Evolutionary conservation across 768 basidiomycete genomes (phyloP).

Genomic region (Naganishia randhawae): DNA sequence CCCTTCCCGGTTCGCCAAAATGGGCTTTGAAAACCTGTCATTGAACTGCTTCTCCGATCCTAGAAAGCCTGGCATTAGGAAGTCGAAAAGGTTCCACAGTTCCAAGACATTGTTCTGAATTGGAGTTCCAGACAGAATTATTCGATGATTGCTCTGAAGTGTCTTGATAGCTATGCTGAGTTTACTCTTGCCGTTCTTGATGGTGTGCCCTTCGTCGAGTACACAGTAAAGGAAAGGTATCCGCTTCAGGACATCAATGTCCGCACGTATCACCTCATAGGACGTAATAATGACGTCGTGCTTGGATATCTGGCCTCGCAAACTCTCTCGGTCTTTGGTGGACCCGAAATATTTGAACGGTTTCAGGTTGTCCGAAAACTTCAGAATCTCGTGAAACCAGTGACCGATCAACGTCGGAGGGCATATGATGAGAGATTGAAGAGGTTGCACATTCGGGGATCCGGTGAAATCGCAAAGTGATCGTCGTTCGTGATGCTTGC

Average conservation of each 20-base stretch:
- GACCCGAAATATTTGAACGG: slow-evolving; percentile 87
- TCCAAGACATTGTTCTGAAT: slow-evolving; percentile 99
- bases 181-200: slow-evolving; percentile 98
- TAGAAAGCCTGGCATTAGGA: slow-evolving; percentile 97
- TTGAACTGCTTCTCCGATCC: slow-evolving; percentile 94
- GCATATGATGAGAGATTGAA: slow-evolving; percentile 91
- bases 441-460: slow-evolving; percentile 71
- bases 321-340: slow-evolving; percentile 69
- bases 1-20: slow-evolving; percentile 87
- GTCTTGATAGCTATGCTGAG: slow-evolving; percentile 92
- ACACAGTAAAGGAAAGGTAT: slow-evolving; percentile 92
- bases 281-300: slow-evolving; percentile 94
- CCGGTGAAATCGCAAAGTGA: slow-evolving; percentile 58
- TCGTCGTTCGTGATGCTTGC: slow-evolving; percentile 77
- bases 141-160: slow-evolving; percentile 81
- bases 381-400: slow-evolving; percentile 96
- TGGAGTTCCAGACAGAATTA: slow-evolving; percentile 93
- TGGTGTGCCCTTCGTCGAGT: slow-evolving; percentile 95
- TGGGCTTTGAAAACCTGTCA: slow-evolving; percentile 92
- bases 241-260: slow-evolving; percentile 65
- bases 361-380: slow-evolving; percentile 77
- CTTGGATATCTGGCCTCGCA: slow-evolving; percentile 63
- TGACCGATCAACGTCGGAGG: slow-evolving; percentile 97
- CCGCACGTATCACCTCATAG: slow-evolving; percentile 95
- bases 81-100: slow-evolving; percentile 97